A percentile compares a stretch with the other conserved stretches of the same genome.
Conservation (phyloP, 2,329 filamentous ascomycete species). For the Pseudogymnoascus sp. region DNA sequence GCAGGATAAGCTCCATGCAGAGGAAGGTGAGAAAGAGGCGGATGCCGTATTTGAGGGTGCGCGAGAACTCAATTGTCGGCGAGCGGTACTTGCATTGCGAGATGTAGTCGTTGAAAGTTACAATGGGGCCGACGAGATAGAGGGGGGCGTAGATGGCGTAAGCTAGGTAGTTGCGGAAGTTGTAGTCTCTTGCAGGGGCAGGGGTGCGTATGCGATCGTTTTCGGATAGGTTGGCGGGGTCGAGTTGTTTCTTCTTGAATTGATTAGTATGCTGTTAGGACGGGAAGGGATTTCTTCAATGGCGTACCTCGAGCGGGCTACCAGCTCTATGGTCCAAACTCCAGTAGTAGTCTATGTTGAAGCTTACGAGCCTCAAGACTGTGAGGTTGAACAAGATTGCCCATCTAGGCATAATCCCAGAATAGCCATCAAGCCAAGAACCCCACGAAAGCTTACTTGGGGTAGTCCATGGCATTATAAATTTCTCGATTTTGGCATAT, state of each 20-base stretch:
- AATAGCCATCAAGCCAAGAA: slow-evolving; percentile 66
- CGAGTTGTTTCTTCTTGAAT: slow-evolving; percentile 93
- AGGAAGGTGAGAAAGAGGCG: slow-evolving; percentile 76
- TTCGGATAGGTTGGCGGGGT: slow-evolving; percentile 80
- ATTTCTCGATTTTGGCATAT: slow-evolving; percentile 54
- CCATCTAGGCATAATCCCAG: slow-evolving; percentile 84
- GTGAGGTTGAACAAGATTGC: slow-evolving; percentile 98
- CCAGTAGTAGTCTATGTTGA: slow-evolving; percentile 97
- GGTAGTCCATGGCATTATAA: slow-evolving; percentile 34
- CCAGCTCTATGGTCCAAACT: slow-evolving; percentile 56
- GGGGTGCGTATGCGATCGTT: slow-evolving; percentile 75
- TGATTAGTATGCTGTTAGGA: slow-evolving; percentile 46
- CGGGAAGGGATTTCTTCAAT: neutral
- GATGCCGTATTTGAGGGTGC: slow-evolving; percentile 73
- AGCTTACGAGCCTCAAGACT: slow-evolving; percentile 84
- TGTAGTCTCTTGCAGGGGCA: slow-evolving; percentile 63
- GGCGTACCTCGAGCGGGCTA: slow-evolving; percentile 73
- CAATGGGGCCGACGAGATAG: slow-evolving; percentile 84
- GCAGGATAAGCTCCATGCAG: slow-evolving; percentile 83
- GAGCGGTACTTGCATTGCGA: slow-evolving; percentile 71
- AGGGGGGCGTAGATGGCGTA: slow-evolving; percentile 89
- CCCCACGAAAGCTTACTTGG: slow-evolving; percentile 42
- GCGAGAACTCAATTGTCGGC: slow-evolving; percentile 59
- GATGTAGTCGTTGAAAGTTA: slow-evolving; percentile 98
- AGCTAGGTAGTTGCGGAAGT: slow-evolving; percentile 78